phyloP scores from a whole-genome alignment of 805 yeast genomes.

The Metschnikowia continentalis region DNA sequence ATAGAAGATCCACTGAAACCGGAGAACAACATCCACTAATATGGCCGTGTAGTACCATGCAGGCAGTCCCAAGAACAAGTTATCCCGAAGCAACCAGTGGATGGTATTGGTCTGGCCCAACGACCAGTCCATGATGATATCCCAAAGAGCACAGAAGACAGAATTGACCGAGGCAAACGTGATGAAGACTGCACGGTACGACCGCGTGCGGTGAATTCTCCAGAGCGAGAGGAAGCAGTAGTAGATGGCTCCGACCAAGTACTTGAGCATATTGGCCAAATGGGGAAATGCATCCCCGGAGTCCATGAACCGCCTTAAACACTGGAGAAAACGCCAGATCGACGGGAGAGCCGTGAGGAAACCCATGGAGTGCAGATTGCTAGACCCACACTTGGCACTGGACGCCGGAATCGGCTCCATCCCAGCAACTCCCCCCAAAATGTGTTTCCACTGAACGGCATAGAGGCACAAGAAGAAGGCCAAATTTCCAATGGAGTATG shows the following conservation, averaged over 20 bases:
- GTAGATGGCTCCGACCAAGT: constrained; percentile 60
- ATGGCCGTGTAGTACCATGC: constrained; percentile 70
- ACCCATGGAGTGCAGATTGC: constrained; percentile 73
- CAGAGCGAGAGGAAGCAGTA: constrained; percentile 73
- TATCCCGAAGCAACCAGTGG: constrained; percentile 62
- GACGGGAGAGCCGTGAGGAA: constrained; percentile 81
- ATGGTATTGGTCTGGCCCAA: constrained; percentile 62
- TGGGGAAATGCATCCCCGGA: constrained; percentile 97
- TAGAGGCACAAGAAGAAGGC: constrained; percentile 85
- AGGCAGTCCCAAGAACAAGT: constrained; percentile 58
- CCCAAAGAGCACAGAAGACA: constrained; percentile 73
- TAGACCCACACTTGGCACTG: constrained; percentile 63
- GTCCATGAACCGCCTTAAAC: constrained; percentile 85
- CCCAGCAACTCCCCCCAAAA: constrained; percentile 33
- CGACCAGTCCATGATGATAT: constrained; percentile 94
- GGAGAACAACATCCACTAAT: constrained; percentile 62
- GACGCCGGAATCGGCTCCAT: constrained; percentile 5
- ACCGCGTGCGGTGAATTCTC: constrained; percentile 50
- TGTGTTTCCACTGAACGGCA: constrained; percentile 62
- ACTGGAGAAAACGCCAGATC: constrained; percentile 86
- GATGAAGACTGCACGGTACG: constrained; percentile 57
- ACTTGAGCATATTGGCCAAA: constrained; percentile 81
- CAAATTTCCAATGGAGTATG: constrained; percentile 81
- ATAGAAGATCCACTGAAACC: constrained; percentile 92
- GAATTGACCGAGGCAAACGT: constrained; percentile 74